Conservation (phyloP, 2,329 filamentous ascomycete species). For the Botrytis byssoidea region DNA sequence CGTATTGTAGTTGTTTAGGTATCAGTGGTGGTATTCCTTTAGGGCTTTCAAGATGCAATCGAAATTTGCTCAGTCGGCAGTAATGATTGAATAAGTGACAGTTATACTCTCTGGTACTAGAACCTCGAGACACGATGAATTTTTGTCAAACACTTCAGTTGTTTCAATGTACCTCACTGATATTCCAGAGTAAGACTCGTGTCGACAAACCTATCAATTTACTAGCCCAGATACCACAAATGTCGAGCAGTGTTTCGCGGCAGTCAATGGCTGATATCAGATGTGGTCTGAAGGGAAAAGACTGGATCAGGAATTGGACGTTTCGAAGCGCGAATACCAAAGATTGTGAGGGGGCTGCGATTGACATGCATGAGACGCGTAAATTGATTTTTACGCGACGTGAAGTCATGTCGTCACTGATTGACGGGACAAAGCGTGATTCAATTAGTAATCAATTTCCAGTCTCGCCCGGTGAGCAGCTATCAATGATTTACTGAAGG, state of each 20-base stretch:
- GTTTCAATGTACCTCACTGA: not conserved
- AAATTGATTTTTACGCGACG: constrained; percentile 18
- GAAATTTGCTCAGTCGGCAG: not conserved
- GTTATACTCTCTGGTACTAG: not conserved
- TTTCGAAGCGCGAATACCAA: not conserved
- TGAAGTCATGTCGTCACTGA: constrained; percentile 16
- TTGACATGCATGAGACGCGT: constrained; percentile 11
- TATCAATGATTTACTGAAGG: not conserved
- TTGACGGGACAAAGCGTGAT: constrained; percentile 5
- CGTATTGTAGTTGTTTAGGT: not conserved
- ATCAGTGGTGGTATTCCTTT: not conserved
- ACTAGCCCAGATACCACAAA: not conserved
- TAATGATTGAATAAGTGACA: not conserved
- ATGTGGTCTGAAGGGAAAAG: not conserved
- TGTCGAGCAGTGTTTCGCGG: not conserved
- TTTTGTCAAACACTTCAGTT: not conserved
- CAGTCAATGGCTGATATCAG: not conserved
- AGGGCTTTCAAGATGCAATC: too few species aligned
- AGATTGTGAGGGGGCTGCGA: not conserved
- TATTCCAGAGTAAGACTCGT: not conserved
- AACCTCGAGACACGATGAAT: not conserved
- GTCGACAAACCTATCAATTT: not conserved
- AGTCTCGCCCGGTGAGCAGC: not conserved
- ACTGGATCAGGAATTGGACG: not conserved
- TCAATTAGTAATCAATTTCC: not conserved